Evolutionary conservation across 208 protist genomes (phyloP).

Genomic region (Vickermania spadyakhi): DNA sequence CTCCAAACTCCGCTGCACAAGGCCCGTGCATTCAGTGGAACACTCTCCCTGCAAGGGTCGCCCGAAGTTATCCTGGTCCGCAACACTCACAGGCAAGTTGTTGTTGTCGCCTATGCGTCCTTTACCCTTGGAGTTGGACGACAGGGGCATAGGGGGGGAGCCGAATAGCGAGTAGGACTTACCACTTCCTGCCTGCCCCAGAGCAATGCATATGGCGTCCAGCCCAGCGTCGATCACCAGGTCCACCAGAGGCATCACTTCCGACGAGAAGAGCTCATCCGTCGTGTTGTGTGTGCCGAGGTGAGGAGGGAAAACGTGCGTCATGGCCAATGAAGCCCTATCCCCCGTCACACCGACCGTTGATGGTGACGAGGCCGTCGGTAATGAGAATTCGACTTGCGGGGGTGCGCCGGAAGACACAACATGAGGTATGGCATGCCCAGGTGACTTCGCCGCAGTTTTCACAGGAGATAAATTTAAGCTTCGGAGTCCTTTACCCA

Average conservation of each 20-base stretch:
- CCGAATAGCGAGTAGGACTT: slow-evolving; percentile 69
- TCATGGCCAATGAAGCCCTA: background rate
- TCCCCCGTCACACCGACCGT: background rate
- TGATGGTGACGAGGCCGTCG: background rate
- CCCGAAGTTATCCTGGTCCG: background rate
- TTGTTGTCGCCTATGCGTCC: too few species aligned
- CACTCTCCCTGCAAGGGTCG: background rate
- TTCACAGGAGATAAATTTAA: background rate
- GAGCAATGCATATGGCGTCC: slow-evolving; percentile 31
- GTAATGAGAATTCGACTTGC: too few species aligned
- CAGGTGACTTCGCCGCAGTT: background rate
- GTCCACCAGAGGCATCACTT: slow-evolving; percentile 33
- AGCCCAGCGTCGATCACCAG: slow-evolving; percentile 29
- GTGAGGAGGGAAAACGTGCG: background rate
- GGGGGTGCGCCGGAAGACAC: too few species aligned
- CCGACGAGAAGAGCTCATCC: slow-evolving; percentile 5
- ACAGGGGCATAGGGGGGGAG: background rate
- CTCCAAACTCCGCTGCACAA: background rate
- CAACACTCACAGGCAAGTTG: too few species aligned
- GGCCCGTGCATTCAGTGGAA: background rate
- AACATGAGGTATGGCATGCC: too few species aligned
- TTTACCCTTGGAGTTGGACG: too few species aligned
- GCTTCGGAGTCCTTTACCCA: too few species aligned
- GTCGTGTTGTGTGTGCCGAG: background rate
- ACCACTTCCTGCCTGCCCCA: slow-evolving; percentile 50